Evolutionary conservation across 805 yeast species (phyloP), one percentile per base, ranked within the genome.

Genomic region (Yarrowia porcina): DNA sequence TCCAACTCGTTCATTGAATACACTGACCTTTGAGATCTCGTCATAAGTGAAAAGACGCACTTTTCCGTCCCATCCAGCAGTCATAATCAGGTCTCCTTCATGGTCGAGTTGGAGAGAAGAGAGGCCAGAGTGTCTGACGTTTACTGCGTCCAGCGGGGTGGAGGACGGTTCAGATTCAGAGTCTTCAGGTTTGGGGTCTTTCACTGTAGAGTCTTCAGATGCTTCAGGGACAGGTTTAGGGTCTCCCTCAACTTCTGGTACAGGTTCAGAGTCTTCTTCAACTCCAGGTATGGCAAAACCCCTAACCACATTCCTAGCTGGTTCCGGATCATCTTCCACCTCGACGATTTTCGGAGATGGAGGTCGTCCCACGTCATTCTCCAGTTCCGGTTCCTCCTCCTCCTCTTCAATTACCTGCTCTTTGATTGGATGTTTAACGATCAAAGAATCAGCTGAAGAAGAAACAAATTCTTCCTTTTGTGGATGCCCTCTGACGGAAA

Each of bases 51-150:
- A 75, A 32, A 76, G 67, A 0, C 76, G 67, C 7, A 73, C 74
- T 32, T 65, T 68, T 4, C 77, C 76, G 35, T 78, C 76, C 80
- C 80, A 76, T n/a, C 79, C 77, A 1, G 77, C 75, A 2, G 74
- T 69, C 9, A 70, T 52, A 21, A 52, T 35, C 6, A 52, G 12
- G 13, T 52, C 59, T 25, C 59, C 59, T 2, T 52, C 44, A 1
- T 23, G 8, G 15, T 52, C 59, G 8, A 52, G 44, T 9, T 23
- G 42, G 5, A 52, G 27, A 23, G 28, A 52, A n/a, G 59, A 52
- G 4, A 52, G 33, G 13, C 59, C 59, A 2, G 59, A 52, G 23
- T 52, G 59, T 5, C 59, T 30, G 9, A 52, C 38, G 18, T 52
- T 52, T n/a, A 52, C 59, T 1, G 59, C 59, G 8, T 52, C 59